Evolutionary conservation across 352 stramenopile genomes (phyloP).

Genomic region (Phytophthora podocarpi): DNA sequence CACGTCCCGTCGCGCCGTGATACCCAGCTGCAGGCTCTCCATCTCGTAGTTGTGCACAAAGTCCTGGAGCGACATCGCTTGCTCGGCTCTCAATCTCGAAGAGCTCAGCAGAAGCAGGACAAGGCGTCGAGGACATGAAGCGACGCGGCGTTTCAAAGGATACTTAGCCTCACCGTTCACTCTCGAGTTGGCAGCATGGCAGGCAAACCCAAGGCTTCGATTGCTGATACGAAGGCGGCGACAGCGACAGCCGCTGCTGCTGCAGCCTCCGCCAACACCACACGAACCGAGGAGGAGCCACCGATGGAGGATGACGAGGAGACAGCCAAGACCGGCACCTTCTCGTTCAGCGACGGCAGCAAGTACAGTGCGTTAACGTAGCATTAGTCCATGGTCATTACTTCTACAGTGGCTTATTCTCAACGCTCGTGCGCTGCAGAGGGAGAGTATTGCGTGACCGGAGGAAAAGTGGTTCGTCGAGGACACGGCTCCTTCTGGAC

Average conservation of each 20-base stretch:
- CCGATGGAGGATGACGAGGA: conserved; percentile 42
- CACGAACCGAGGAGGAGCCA: conserved; percentile 37
- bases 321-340: conserved; percentile 49
- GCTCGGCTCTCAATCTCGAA: background rate
- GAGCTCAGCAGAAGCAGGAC: background rate
- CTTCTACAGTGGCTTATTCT: background rate
- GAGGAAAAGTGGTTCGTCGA: conserved; percentile 56
- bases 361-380: conserved; percentile 51
- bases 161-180: conserved; percentile 13
- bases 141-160: conserved; percentile 29
- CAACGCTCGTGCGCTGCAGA: conserved; percentile 25
- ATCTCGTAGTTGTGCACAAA: conserved; percentile 80
- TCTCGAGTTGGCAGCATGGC: conserved; percentile 9
- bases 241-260: conserved; percentile 14
- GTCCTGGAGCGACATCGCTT: conserved; percentile 61
- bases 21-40: conserved; percentile 71
- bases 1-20: conserved; percentile 66
- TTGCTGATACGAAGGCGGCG: conserved; percentile 30
- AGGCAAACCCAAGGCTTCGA: conserved; percentile 27
- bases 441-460: conserved; percentile 47
- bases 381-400: conserved; percentile 10
- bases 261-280: background rate
- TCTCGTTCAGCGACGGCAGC: conserved; percentile 70
- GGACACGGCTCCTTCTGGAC: conserved; percentile 52
- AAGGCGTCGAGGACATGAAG: conserved; percentile 9